Percentiles rank a stretch among this genome's conserved stretches.
These are phyloP conservation scores for Athelia sp. DNA, from an alignment of 1,284 basidiomycete species.

Conservation along the genomic window DNA sequence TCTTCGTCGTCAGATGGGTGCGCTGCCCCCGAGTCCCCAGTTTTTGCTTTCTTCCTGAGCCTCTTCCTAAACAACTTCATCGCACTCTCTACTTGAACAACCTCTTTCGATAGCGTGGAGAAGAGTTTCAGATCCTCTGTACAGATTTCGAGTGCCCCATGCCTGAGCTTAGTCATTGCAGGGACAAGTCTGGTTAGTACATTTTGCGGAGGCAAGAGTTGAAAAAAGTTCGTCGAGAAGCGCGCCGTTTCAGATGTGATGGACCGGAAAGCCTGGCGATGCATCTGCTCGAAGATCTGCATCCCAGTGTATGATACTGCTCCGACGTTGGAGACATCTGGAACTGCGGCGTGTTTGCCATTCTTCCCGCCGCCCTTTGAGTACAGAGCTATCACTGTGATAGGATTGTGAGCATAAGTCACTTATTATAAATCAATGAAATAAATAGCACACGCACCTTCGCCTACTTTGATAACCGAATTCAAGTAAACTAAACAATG, in stretches of 20 bases:
- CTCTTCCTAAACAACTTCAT: neutral
- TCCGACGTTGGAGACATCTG: slow-evolving; percentile 3
- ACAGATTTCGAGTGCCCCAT: neutral
- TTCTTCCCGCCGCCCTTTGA: slow-evolving; percentile 9
- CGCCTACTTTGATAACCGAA: neutral
- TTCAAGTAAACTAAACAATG: neutral
- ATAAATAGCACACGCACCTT: neutral
- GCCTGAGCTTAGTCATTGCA: neutral
- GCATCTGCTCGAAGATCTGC: slow-evolving; percentile 8
- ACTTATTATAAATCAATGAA: neutral
- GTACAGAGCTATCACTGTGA: neutral
- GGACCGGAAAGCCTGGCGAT: slow-evolving; percentile 7
- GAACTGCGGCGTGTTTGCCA: slow-evolving; percentile 7
- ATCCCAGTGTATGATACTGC: slow-evolving; percentile 11
- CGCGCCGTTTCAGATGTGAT: neutral
- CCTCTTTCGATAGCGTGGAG: neutral
- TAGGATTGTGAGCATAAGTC: too few relatives aligned
- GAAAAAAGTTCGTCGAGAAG: neutral
- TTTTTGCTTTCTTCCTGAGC: neutral
- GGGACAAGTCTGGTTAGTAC: neutral
- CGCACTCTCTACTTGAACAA: neutral
- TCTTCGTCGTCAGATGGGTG: neutral
- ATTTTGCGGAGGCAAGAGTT: neutral
- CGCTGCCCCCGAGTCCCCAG: neutral
- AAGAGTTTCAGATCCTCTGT: neutral